phyloP scores from a whole-genome alignment of 2,329 filamentous ascomycete species.

The Fusarium globosum region DNA sequence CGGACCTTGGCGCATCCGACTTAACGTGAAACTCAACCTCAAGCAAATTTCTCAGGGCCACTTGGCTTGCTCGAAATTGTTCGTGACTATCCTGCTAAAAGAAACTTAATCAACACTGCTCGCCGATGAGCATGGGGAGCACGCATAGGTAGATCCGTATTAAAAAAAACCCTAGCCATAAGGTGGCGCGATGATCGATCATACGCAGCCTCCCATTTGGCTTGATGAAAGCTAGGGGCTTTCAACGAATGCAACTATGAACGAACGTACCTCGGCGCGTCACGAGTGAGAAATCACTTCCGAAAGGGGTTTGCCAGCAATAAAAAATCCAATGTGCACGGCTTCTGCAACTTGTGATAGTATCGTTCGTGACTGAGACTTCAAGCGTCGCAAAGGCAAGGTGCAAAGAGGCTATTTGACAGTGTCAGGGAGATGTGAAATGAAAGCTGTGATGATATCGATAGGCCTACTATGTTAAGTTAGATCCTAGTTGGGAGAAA shows the following conservation, averaged over 20 bases:
- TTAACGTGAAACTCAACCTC: neutral
- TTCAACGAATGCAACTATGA: conserved; percentile 14
- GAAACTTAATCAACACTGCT: conserved; percentile 28
- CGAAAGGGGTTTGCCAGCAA: neutral
- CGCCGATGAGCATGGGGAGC: neutral
- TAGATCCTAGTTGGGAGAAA: conserved; percentile 20
- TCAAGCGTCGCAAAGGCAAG: conserved; percentile 6
- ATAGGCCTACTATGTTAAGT: conserved; percentile 16
- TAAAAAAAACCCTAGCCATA: conserved; percentile 14
- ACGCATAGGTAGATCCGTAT: conserved; percentile 1
- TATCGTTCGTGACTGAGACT: neutral
- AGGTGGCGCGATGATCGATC: conserved; percentile 21
- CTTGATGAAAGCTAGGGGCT: conserved; percentile 15
- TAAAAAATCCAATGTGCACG: neutral
- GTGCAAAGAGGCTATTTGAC: conserved; percentile 2
- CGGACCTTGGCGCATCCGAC: conserved; percentile 4
- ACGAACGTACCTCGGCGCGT: conserved; percentile 32
- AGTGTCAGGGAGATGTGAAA: conserved; percentile 22
- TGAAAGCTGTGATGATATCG: conserved; percentile 40
- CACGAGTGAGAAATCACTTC: neutral
- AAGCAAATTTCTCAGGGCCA: conserved; percentile 3
- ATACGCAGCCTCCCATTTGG: conserved; percentile 23
- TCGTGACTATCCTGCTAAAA: conserved; percentile 4
- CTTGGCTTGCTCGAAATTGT: conserved; percentile 10
- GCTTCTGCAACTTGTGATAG: neutral